Conservation (phyloP, 441 rosid species). For the Populus hybrid region DNA sequence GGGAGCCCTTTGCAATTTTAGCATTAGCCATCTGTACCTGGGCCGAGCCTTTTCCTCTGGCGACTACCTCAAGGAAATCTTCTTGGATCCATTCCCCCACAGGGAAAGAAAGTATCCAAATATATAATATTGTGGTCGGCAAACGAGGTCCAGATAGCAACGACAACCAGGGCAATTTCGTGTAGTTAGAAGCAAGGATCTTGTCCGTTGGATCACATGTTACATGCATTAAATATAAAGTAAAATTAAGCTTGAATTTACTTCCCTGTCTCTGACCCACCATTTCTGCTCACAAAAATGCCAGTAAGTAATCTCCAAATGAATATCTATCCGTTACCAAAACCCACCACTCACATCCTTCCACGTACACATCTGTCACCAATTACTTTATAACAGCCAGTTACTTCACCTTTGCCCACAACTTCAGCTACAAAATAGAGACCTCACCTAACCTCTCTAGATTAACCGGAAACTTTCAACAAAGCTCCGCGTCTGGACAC, state of each 20-base stretch:
- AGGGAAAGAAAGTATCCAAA: too few relatives aligned
- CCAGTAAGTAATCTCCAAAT: not conserved
- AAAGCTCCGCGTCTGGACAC: slow-evolving; percentile 14
- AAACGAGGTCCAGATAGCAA: not conserved
- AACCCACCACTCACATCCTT: slow-evolving; percentile 4
- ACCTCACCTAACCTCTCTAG: not conserved
- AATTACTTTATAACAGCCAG: slow-evolving; percentile 19
- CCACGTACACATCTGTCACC: slow-evolving; percentile 36
- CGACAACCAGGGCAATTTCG: not conserved
- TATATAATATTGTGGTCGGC: too few relatives aligned
- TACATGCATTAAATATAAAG: too few relatives aligned
- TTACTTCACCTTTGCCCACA: slow-evolving; percentile 6
- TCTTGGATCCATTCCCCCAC: too few relatives aligned
- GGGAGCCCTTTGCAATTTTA: not conserved
- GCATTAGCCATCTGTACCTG: not conserved
- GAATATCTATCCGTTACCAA: not conserved
- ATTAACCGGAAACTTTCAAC: slow-evolving; percentile 10
- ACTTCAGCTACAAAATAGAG: not conserved
- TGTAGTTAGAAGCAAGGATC: not conserved
- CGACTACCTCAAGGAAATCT: not conserved
- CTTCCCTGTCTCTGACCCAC: not conserved
- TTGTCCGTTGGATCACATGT: not conserved
- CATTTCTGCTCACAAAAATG: not conserved
- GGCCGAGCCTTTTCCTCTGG: not conserved
- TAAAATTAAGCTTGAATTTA: not conserved